Evolutionary conservation across 2,329 filamentous ascomycete genomes (phyloP), one percentile per base, ranked within the genome.

Genomic region (Tothia fuscella): DNA sequence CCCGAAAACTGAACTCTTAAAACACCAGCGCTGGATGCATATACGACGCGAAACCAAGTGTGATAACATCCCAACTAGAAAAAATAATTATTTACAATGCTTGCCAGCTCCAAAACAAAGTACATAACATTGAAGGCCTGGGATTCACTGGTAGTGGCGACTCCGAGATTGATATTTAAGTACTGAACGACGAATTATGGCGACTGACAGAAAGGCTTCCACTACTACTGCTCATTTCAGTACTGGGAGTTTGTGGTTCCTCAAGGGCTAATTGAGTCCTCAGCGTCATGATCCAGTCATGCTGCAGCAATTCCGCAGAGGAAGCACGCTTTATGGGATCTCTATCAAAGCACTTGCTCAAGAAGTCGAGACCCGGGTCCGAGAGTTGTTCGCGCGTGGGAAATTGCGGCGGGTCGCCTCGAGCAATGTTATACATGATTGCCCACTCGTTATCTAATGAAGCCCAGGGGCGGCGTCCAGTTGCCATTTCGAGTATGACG

Each of bases 371-470:
- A 17, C 91, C 91, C 43, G 76, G 64, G 0, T 80, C 74, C 54
- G 83, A 91, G 48, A 98, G 74, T 61, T 96, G 89, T 40, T 96
- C 89, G 1, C 68, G 59, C 1, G 76, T 71, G 2, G 91, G 91
- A 43, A 95, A 70, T 56, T 86, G 81, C 5, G 91, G 91, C 37
- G 87, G 83, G 53, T 95, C 93, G 49, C 91, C 91, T 58, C 94
- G 89, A 1, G 91, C 91, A 55, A 98, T 98, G 67, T 96, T 96
- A 72, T 95, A 98, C 91, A 98, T 98, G 65, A 98, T 96, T 31
- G 91, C 91, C 87, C 88, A 98, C 62, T 98, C 91, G 57, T 98
- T 98, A 66, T 98, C 91, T 35, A 96, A 77, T 49, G 81, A 86
- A 20, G 87, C 86, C 91, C 91, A 98, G 1, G 91, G 91, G 13